Base-by-base conservation (phyloP, 768 basidiomycete genomes). In the Russula griseocarnosa region DNA sequence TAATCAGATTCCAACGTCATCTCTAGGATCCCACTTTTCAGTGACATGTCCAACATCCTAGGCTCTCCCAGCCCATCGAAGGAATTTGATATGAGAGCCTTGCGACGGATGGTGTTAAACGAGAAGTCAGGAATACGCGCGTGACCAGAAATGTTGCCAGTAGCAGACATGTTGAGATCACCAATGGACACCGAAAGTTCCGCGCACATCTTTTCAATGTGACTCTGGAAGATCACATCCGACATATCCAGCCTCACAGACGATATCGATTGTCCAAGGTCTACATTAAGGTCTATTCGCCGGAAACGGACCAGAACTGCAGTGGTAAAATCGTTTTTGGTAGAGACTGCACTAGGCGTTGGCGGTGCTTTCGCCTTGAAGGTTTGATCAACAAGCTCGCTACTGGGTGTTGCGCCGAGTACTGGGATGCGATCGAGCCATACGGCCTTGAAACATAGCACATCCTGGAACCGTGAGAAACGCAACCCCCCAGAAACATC, bases 391-490 rank as follows among this genome's bases (percentile, higher is more conserved):
- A 70, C 61, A 26, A 65, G 59, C 24, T 67, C 68, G 42, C 71
- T 67, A 56, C 72, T 67, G 57, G 76, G 74, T 40, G 75, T 79
- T 44, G 78, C 73, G 22, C 84, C 83, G 70, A 94, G 83, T 9
- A 90, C 76, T 0, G 92, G 91, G 30, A 95, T 91, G 42, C 86
- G 85, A 70, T 95, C 93, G 52, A 96, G 73, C 92, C 94, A 96
- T 14, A 96, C 92, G 6, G 94, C 93, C 73, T 95, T 95, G 82
- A 96, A 93, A 73, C 92, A 94, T 22, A 98, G 79, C 58, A 95
- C 86, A 71, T 97, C 94, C 74, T 95, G 94, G 32, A 97, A 75
- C 14, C 94, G 85, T 5, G 91, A 90, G 70, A 98, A 88, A 24
- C 87, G 84, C 46, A 95, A 81, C 7, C 81, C 86, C 0, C 89